Base-by-base conservation (phyloP, 805 yeast species). In the Ogataea haglerorum region DNA sequence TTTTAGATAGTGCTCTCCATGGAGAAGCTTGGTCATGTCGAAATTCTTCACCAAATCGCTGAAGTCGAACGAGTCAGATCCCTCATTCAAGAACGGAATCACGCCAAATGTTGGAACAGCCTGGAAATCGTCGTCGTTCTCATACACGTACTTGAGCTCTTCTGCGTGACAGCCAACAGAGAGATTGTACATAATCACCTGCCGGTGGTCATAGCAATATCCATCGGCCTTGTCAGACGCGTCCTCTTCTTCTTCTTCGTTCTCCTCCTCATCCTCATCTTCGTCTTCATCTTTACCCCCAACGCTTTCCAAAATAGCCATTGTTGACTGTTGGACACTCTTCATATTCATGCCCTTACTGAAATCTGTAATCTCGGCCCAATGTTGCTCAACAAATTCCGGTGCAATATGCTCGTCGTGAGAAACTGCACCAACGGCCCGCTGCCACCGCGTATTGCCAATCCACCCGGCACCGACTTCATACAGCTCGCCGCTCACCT, bases 391-490 rank as follows among this genome's bases (percentile, higher is more conserved):
- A 45, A 91, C 69, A 53, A 77, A 75, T 65, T 91, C 98, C 15
- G 87, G 82, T 12, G 78, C 68, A 30, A 76, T 68, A 24, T 58
- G 61, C 15, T 64, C 67, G 34, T 75, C 78, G 46, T 73, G 76
- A 26, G 78, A 73, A 12, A 85, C 85, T 32, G 76, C 83, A 52
- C 99, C 98, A 48, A 81, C 80, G 40, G 95, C 82, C 62, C 96
- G 79, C 69, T 91, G 95, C 91, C 93, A 90, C 70, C 97, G 78
- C 29, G 96, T 90, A 64, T 79, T 78, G 56, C 95, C 97, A 53
- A 86, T 72, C 96, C 97, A 91, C 30, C 96, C 98, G 44, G 93
- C 96, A 52, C 98, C 99, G 52, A 81, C 83, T 72, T 91, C 99
- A 62, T 82, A 91, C 47, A 85, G 66, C 62, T 83, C 83, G 42